These are phyloP conservation scores for Penicillium sp. DNA, from an alignment of 2,329 filamentous ascomycete species.

Conservation along the genomic window DNA sequence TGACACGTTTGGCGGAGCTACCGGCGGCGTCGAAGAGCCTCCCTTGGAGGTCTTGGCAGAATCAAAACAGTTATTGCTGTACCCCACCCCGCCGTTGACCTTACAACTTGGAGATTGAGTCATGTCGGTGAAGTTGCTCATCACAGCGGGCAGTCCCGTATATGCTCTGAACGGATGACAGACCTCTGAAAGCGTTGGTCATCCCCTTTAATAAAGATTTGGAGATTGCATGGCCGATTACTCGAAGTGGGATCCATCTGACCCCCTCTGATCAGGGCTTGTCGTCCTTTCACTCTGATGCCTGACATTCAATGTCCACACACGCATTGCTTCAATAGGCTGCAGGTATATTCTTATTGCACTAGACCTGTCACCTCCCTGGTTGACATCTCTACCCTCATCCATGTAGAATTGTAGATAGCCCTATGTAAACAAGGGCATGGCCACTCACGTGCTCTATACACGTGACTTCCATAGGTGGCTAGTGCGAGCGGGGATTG, in stretches of 20 bases:
- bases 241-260: too few relatives aligned
- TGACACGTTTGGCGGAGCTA: conserved; percentile 18
- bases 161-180: too few relatives aligned
- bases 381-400: not conserved
- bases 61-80: conserved; percentile 2
- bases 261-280: not conserved
- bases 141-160: not conserved
- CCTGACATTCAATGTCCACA: not conserved
- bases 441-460: not conserved
- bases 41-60: conserved; percentile 21
- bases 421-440: conserved; percentile 29
- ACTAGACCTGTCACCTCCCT: too few relatives aligned
- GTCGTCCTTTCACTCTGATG: not conserved
- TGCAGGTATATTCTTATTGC: not conserved
- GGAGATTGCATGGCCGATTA: not conserved
- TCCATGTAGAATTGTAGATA: too few relatives aligned
- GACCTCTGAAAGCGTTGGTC: not conserved
- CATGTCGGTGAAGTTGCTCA: not conserved
- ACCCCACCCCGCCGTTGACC: conserved; percentile 5
- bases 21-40: conserved; percentile 16
- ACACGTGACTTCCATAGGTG: conserved; percentile 24
- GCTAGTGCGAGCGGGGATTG: conserved; percentile 26
- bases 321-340: not conserved
- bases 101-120: not conserved
- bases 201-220: not conserved